These are phyloP conservation scores for Acacia melanoxylon DNA, from an alignment of 306 rosid species.

Conservation along the genomic window DNA sequence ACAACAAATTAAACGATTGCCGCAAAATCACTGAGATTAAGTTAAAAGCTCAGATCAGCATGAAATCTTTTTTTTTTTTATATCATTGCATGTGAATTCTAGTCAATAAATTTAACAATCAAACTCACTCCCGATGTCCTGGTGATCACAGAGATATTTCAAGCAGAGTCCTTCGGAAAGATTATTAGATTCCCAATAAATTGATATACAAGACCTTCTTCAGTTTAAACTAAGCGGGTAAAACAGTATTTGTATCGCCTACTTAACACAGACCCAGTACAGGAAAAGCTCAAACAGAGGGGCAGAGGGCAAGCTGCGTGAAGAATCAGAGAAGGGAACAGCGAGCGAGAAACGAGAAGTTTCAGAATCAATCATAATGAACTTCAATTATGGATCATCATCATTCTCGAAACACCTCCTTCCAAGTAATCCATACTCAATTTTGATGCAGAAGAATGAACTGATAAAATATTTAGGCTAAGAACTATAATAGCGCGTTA, in stretches of 20 bases:
- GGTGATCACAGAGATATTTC: conserved; percentile 23
- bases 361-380: conserved; percentile 24
- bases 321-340: conserved; percentile 18
- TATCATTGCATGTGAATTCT: conserved; percentile 16
- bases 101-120: conserved; percentile 21
- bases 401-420: conserved; percentile 16
- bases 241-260: conserved; percentile 36
- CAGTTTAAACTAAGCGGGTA: conserved; percentile 1
- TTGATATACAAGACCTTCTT: conserved; percentile 33
- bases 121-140: conserved; percentile 31
- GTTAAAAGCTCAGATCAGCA: conserved; percentile 31
- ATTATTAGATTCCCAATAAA: conserved; percentile 36
- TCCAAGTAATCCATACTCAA: not conserved
- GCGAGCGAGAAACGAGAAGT: conserved; percentile 44
- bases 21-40: conserved; percentile 25
- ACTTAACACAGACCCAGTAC: conserved; percentile 36
- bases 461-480: not conserved
- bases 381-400: conserved; percentile 41
- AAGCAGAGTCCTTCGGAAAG: conserved; percentile 28
- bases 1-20: conserved; percentile 26
- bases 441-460: conserved; percentile 1
- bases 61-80: conserved; percentile 20
- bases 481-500: not conserved
- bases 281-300: conserved; percentile 18
- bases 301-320: not conserved